These are phyloP conservation scores for Marasmius sp. DNA, from an alignment of 1,284 basidiomycete genomes.

Conservation along the genomic window DNA sequence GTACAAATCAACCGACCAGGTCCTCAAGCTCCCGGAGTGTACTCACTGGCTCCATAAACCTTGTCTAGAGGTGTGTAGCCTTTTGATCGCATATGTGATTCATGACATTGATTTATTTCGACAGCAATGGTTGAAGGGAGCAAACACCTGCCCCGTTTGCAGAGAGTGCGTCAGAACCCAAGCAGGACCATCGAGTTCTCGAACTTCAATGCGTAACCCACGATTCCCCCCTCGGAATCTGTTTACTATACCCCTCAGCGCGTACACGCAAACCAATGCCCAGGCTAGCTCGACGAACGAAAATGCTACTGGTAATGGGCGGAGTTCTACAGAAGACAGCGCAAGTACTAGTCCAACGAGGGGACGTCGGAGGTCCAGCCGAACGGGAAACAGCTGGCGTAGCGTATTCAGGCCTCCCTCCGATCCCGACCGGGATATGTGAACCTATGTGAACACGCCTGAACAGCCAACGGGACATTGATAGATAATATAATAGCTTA, in stretches of 20 bases:
- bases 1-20: slow-evolving; percentile 58
- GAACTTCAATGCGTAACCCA: background rate
- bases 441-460: background rate
- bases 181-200: slow-evolving; percentile 1
- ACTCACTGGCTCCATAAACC: slow-evolving; percentile 74
- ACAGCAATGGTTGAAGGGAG: slow-evolving; percentile 67
- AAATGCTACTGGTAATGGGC: background rate
- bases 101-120: slow-evolving; percentile 2
- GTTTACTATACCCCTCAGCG: background rate
- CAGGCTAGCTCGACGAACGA: background rate
- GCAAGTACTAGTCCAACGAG: background rate
- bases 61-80: slow-evolving; percentile 60
- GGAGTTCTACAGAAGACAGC: background rate
- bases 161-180: slow-evolving; percentile 44
- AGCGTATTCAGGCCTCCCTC: background rate
- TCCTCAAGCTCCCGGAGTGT: slow-evolving; percentile 66
- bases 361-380: background rate
- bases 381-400: background rate
- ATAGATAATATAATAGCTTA: background rate
- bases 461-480: background rate
- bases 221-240: background rate
- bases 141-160: slow-evolving; percentile 69
- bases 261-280: background rate
- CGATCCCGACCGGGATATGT: background rate
- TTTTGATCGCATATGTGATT: background rate